Conservation (phyloP, 164 flowering plant species). For the Hamamelis virginiana region DNA sequence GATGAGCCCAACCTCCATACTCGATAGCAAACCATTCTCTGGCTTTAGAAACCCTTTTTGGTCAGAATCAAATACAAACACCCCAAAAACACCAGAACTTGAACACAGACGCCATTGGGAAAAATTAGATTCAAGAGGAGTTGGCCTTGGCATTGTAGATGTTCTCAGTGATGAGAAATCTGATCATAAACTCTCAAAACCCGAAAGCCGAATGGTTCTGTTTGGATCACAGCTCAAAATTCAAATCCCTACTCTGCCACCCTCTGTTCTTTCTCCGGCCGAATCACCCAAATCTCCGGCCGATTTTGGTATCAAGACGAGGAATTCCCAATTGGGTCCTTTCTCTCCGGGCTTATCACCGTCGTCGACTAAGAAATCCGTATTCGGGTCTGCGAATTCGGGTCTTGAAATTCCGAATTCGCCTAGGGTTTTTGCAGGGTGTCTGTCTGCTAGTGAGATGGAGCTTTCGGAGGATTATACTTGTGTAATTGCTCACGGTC, state of each 20-base stretch:
- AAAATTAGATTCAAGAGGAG: slow-evolving; percentile 40
- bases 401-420: slow-evolving; percentile 31
- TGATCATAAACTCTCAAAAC: slow-evolving; percentile 27
- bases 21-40: slow-evolving; percentile 60
- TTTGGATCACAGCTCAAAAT: slow-evolving; percentile 80
- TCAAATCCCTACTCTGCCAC: slow-evolving; percentile 52
- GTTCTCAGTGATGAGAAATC: slow-evolving; percentile 40
- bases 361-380: slow-evolving; percentile 30
- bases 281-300: slow-evolving; percentile 42
- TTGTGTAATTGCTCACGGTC: slow-evolving; percentile 68
- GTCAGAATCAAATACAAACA: slow-evolving; percentile 26
- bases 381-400: slow-evolving; percentile 35
- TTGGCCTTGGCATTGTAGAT: slow-evolving; percentile 75
- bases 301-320: slow-evolving; percentile 53
- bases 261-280: slow-evolving; percentile 29
- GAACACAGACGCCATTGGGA: slow-evolving; percentile 42
- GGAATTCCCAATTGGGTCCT: slow-evolving; percentile 36
- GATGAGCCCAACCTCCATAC: slow-evolving; percentile 82
- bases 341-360: slow-evolving; percentile 28
- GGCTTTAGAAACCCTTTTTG: slow-evolving; percentile 42
- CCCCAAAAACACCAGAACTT: slow-evolving; percentile 33
- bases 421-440: slow-evolving; percentile 39
- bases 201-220: slow-evolving; percentile 48
- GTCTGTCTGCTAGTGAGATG: slow-evolving; percentile 56
- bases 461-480: slow-evolving; percentile 87